These are phyloP conservation scores for Fusarium circinatum DNA, from an alignment of 2,329 filamentous ascomycete genomes.

Conservation along the genomic window DNA sequence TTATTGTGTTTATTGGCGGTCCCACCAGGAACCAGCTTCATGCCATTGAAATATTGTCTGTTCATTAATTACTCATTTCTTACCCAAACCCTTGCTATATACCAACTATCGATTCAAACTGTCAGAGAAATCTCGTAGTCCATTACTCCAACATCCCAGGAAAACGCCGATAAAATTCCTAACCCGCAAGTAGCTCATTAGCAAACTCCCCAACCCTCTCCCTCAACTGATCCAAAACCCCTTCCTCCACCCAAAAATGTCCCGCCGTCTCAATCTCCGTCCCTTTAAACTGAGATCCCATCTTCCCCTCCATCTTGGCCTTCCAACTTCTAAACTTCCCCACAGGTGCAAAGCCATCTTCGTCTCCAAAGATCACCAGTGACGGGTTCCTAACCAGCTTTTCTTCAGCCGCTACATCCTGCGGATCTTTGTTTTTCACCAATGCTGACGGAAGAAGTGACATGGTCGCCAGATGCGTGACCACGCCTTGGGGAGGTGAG, in stretches of 20 bases:
- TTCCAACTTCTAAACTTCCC: conserved; percentile 75
- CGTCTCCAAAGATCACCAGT: conserved; percentile 78
- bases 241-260: conserved; percentile 71
- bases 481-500: conserved; percentile 71
- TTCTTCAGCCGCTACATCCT: conserved; percentile 54
- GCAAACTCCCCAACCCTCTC: conserved; percentile 45
- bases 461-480: conserved; percentile 71
- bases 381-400: conserved; percentile 70
- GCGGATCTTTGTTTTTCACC: conserved; percentile 37
- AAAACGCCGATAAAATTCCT: not conserved
- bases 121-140: fast-evolving
- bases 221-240: conserved; percentile 52
- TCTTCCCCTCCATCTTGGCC: conserved; percentile 57
- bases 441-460: conserved; percentile 57
- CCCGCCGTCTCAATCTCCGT: conserved; percentile 64
- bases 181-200: conserved; percentile 26
- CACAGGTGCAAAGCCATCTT: conserved; percentile 77
- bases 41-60: not conserved
- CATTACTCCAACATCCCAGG: not conserved
- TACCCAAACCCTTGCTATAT: not conserved
- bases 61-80: not conserved
- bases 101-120: no score
- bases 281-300: conserved; percentile 58
- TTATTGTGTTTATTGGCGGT: not conserved
- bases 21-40: fast-evolving